These are phyloP conservation scores for Xylariaceae sp. DNA, from an alignment of 2,329 filamentous ascomycete genomes.

Conservation along the genomic window DNA sequence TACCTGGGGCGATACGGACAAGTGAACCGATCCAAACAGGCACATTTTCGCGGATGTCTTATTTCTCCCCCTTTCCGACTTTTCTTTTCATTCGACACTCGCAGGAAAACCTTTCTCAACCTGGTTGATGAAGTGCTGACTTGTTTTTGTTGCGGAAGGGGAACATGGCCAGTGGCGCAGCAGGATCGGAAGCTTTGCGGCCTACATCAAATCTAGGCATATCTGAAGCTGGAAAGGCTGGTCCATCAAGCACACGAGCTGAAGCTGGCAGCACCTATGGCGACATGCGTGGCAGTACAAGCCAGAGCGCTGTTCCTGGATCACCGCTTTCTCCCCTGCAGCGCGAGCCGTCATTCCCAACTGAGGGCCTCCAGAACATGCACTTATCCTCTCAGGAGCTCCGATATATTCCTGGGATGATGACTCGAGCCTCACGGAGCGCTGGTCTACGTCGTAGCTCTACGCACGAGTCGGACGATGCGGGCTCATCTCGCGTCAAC, in stretches of 20 bases:
- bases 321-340: conserved; percentile 22
- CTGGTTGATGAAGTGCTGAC: not conserved
- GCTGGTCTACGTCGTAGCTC: conserved; percentile 39
- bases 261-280: conserved; percentile 17
- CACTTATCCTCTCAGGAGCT: conserved; percentile 58
- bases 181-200: conserved; percentile 14
- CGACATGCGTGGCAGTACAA: conserved; percentile 15
- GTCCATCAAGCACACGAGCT: conserved; percentile 16
- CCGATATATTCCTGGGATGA: conserved; percentile 65
- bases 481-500: conserved; percentile 18
- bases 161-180: conserved; percentile 28
- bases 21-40: not conserved
- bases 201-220: conserved; percentile 8
- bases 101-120: not conserved
- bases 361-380: conserved; percentile 38
- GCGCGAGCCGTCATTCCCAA: conserved; percentile 35
- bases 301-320: conserved; percentile 10
- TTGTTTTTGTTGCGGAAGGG: conserved; percentile 30
- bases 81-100: not conserved
- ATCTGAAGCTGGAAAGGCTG: conserved; percentile 10
- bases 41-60: not conserved
- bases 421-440: conserved; percentile 47
- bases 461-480: conserved; percentile 36
- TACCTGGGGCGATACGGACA: not conserved
- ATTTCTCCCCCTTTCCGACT: not conserved